Evolutionary conservation across 495 filamentous ascomycete species (phyloP).

Genomic region (Penicillium atrosanguineum): DNA sequence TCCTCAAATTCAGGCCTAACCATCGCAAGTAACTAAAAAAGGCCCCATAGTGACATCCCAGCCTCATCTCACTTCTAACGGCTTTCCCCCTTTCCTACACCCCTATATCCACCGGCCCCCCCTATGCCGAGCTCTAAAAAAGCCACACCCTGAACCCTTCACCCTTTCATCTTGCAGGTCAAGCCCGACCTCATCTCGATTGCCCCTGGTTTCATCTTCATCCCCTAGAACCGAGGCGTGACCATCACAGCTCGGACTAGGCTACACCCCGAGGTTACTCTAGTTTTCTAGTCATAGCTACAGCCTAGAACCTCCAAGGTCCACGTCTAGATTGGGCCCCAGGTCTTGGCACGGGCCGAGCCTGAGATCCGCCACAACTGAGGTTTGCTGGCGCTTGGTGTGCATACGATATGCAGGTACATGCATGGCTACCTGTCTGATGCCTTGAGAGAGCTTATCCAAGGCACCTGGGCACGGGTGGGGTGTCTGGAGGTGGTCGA

Average conservation of each 20-base stretch:
- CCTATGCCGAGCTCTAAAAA: neutral
- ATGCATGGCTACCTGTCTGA: slow-evolving; percentile 8
- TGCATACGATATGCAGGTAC: slow-evolving; percentile 30
- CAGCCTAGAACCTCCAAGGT: neutral
- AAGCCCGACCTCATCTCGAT: neutral
- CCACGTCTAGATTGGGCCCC: neutral
- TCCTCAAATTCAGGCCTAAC: neutral
- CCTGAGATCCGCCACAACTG: neutral
- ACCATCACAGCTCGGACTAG: no score
- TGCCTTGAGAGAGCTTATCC: neutral
- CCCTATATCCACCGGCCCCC: neutral
- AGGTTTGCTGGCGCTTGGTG: slow-evolving; percentile 2
- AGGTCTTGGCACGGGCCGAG: slow-evolving; percentile 6
- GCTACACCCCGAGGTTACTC: no score
- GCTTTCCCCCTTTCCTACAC: neutral
- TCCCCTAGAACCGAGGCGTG: neutral
- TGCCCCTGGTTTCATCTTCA: neutral
- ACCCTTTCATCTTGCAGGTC: neutral
- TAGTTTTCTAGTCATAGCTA: neutral
- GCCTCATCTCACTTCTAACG: neutral
- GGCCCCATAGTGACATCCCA: neutral
- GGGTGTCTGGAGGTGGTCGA: neutral
- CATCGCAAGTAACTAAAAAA: neutral
- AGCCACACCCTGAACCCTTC: neutral
- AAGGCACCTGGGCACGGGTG: neutral